Evolutionary conservation across 2,329 filamentous ascomycete species (phyloP), one percentile per base, ranked within the genome.

Genomic region (Ilyonectria sp.): DNA sequence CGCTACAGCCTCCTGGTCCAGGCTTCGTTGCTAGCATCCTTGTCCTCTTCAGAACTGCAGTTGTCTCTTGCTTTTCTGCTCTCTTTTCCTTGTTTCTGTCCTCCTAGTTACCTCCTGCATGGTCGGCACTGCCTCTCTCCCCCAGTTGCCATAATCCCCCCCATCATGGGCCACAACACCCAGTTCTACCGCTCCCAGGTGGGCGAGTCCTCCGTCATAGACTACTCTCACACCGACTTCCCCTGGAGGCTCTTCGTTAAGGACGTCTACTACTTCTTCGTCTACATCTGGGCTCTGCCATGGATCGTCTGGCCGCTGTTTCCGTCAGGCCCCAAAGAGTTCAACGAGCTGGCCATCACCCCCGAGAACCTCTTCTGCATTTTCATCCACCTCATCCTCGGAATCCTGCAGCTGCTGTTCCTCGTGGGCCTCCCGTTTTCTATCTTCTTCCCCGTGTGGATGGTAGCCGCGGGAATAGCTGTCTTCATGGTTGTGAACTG

Each of bases 271-370:
- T 86, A 85, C 73, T 89, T 89, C 78, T 86, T 89, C 77, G 78
- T 81, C 58, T 88, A 86, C 68, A 67, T 80, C 60, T 89, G 86
- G 85, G 85, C 86, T 4, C 76, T 92, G 21, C 90, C 90, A 2
- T 89, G 87, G 77, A 82, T 93, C 40, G 61, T 93, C n/a, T 82
- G 86, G 71, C 92, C 92, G 0, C 50, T 91, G 8, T 78, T 76
- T 15, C 86, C 90, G 1, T 82, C 82, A 60, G 82, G 83, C 47
- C 88, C 87, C 1, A 87, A 82, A 15, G 73, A 84, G 56, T 81
- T 92, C 53, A 90, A 91, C 72, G 93, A 95, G 80, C 81, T 94
- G 19, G 87, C 90, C 66, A 85, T 85, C 1, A 91, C 87, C 0
- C 65, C 74, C 15, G 77, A 80, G 49, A 94, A 94, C 70, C 37